Evolutionary conservation across 371 early-diverging fungal species (phyloP), one percentile per base, ranked within the genome.

Genomic region (Blakeslea trispora): DNA sequence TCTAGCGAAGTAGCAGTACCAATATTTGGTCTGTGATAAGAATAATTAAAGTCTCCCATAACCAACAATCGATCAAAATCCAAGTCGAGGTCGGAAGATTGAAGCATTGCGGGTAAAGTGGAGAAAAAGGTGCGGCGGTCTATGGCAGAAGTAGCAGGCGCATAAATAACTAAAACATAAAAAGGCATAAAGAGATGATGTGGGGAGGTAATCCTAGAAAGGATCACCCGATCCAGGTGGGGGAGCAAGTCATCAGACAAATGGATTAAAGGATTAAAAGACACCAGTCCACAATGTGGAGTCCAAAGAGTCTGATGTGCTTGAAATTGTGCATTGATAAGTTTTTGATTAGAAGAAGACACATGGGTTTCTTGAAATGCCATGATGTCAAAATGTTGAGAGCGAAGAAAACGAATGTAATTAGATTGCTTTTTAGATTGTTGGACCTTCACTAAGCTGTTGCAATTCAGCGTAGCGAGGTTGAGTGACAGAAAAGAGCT

Each of bases 331-430:
- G 47, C 8, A 10, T 46, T 19, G 4, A 59, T 31, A 2, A 31
- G 15, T 31, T 45, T 13, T 15, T 52, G 39, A 21, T 7, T 24
- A 24, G 43, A 37, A 21, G 11, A 15, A 13, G 46, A 11, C 1
- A 34, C 47, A n/a, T 52, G 52, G 17, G 47, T 59, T 47, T 52
- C 53, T 53, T 59, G 53, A 4, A 59, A 17, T 8, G 35, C 39
- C 9, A 53, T 4, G 8, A 48, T 46, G 23, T 52, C 21, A 13
- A 59, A 47, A 14, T 45, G 21, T 31, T 41, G 46, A 34, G 32
- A 17, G n/a, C 53, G 47, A 11, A 59, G n/a, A 21, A 40, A 47
- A 23, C 53, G 51, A 18, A 57, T 50, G 19, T 37, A 59, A 7
- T 32, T 19, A 10, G 31, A 43, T 54, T 60, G 60, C 6, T 9